Base-by-base conservation (phyloP, 2,329 filamentous ascomycete species). In the Sporothrix inflata region DNA sequence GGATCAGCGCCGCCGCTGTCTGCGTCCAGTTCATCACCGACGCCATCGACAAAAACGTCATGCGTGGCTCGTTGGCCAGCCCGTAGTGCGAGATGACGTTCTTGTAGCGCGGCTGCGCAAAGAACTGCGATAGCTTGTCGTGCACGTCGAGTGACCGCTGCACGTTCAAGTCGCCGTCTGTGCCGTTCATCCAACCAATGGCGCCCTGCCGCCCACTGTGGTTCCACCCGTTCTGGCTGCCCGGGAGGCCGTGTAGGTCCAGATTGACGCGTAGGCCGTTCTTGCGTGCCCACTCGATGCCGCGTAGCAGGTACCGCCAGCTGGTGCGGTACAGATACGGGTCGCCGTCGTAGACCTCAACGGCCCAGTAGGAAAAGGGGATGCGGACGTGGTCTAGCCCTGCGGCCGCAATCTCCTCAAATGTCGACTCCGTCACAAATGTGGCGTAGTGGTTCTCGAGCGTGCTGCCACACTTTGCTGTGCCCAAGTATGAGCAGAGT, bases 371-470 rank as follows among this genome's bases (percentile, higher is more conserved):
- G 11, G 92, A 93, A 80, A 91, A 98, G 0, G 93, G 94, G 70
- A 99, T 98, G 71, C 96, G 92, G n/a, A 99, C 92, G 79, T 99
- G 96, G 79, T 99, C 96, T 61, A 99, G 88, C 0, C 96, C 96
- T 1, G 96, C 96, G 51, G 89, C 90, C 66, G 90, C 89, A 73
- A 99, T 98, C 53, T 95, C 92, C 71, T 86, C 85, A 80, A 98
- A 97, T 1, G 93, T 94, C 72, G 91, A 84, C 79, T 97, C 93
- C 0, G 89, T 94, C 57, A 98, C 90, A 78, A 97, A 99, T 0
- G 89, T 89, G 1, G 94, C 91, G 82, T 99, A 99, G 81, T 99
- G 96, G 73, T 92, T 87, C 80, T 99, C 96, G n/a, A 98, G 82
- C 0, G 87, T 91, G 3, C 85, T 82, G 42, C 88, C 87, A 3